phyloP scores from a whole-genome alignment of 164 flowering plant species.

The Tetrastigma voinierianum region DNA sequence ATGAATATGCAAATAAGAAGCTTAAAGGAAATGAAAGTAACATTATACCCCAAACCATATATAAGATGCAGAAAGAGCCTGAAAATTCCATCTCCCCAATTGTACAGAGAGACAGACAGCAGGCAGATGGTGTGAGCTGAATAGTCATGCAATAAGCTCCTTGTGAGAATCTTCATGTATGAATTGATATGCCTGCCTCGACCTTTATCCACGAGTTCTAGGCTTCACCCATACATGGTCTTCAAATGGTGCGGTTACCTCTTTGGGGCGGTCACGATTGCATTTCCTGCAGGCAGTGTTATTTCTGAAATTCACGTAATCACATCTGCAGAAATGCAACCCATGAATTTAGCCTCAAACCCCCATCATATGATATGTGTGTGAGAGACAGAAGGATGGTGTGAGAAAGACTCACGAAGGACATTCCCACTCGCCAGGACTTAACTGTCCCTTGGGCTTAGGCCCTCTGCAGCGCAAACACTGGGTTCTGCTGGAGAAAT shows the following conservation, averaged over 20 bases:
- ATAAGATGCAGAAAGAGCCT: too few relatives aligned
- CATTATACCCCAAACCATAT: too few relatives aligned
- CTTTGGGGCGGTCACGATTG: conserved; percentile 48
- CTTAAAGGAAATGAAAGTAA: too few relatives aligned
- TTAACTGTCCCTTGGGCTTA: conserved; percentile 61
- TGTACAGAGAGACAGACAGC: too few relatives aligned
- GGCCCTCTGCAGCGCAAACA: conserved; percentile 63
- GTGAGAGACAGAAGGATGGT: neutral
- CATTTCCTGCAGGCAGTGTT: conserved; percentile 68
- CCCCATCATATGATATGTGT: too few relatives aligned
- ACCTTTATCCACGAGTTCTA: neutral
- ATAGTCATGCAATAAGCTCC: too few relatives aligned
- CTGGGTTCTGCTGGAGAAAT: conserved; percentile 69
- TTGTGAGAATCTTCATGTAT: too few relatives aligned
- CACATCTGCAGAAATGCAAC: conserved; percentile 54
- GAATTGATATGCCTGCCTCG: neutral
- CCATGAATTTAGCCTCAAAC: neutral
- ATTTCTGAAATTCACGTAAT: conserved; percentile 63
- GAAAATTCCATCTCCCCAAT: too few relatives aligned
- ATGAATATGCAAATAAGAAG: too few relatives aligned
- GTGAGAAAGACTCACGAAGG: conserved; percentile 54
- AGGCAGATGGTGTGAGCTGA: too few relatives aligned
- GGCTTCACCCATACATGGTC: conserved; percentile 43
- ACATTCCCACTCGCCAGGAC: conserved; percentile 93
- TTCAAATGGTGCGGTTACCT: conserved; percentile 27